Evolutionary conservation across 257 asterid genomes (phyloP).

Genomic region (Rubia yunnanensis): DNA sequence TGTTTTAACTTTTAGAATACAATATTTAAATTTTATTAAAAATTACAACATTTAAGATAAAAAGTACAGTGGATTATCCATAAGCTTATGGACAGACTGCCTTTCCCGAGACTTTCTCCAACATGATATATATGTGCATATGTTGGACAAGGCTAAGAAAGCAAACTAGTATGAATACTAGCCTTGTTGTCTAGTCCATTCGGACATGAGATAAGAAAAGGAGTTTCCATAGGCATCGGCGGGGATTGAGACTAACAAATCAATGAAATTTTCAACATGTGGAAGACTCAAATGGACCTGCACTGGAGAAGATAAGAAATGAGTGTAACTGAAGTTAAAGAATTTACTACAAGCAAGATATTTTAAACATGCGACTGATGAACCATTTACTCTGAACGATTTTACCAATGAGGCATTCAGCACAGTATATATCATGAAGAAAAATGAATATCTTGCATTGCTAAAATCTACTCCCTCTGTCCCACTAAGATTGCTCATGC

Average conservation of each 20-base stretch:
- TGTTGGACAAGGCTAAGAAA: neutral
- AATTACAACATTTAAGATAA: too few relatives aligned
- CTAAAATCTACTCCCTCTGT: neutral
- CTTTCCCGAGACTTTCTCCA: too few relatives aligned
- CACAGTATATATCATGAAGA: neutral
- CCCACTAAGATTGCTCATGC: too few relatives aligned
- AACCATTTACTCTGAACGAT: neutral
- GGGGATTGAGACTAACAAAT: conserved; percentile 69
- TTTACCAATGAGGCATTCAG: neutral
- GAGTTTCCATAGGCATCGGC: conserved; percentile 67
- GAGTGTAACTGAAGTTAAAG: conserved; percentile 8
- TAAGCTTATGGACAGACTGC: too few relatives aligned
- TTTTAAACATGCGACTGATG: neutral
- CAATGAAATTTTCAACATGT: conserved; percentile 68
- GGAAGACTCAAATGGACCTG: conserved; percentile 95
- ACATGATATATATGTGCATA: neutral
- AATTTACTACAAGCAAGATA: neutral
- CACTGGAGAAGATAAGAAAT: conserved; percentile 21
- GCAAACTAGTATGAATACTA: conserved; percentile 24
- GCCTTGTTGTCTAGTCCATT: conserved; percentile 94
- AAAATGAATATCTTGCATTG: neutral
- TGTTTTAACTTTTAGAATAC: too few relatives aligned
- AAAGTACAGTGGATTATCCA: too few relatives aligned
- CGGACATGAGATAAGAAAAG: conserved; percentile 78
- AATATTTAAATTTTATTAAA: too few relatives aligned